A percentile compares a stretch with the other conserved stretches of the same genome.
Evolutionary conservation across 306 rosid species (phyloP).

Genomic region (Glycine latifolia): DNA sequence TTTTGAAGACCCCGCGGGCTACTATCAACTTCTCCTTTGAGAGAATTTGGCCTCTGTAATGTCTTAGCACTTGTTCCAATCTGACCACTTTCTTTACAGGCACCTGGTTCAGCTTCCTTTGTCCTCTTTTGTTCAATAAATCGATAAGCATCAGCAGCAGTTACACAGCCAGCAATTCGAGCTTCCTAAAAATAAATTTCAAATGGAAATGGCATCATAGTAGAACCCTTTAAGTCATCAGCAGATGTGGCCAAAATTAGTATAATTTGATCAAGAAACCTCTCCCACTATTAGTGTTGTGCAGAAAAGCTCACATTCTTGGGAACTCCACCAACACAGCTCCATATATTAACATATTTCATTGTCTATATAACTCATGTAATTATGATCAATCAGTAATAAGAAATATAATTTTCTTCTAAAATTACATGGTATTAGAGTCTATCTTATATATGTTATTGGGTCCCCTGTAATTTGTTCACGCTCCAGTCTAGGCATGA

Average conservation of each 20-base stretch:
- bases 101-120: conserved; percentile 58
- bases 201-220: conserved; percentile 35
- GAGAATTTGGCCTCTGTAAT: conserved; percentile 46
- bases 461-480: background rate
- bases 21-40: conserved; percentile 62
- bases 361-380: background rate
- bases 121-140: conserved; percentile 66
- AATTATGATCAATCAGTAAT: background rate
- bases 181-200: conserved; percentile 64
- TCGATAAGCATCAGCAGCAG: conserved; percentile 63
- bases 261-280: background rate
- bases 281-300: background rate
- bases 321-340: background rate
- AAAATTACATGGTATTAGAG: no score
- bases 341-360: background rate
- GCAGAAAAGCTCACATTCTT: conserved; percentile 30
- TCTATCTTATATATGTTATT: no score
- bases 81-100: conserved; percentile 60
- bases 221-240: background rate
- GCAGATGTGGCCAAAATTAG: background rate
- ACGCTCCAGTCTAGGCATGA: background rate
- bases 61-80: conserved; percentile 57
- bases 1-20: conserved; percentile 52
- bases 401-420: background rate
- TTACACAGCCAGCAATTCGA: conserved; percentile 79